Base-by-base conservation (phyloP, 768 basidiomycete genomes). In the Trametes villosa region DNA sequence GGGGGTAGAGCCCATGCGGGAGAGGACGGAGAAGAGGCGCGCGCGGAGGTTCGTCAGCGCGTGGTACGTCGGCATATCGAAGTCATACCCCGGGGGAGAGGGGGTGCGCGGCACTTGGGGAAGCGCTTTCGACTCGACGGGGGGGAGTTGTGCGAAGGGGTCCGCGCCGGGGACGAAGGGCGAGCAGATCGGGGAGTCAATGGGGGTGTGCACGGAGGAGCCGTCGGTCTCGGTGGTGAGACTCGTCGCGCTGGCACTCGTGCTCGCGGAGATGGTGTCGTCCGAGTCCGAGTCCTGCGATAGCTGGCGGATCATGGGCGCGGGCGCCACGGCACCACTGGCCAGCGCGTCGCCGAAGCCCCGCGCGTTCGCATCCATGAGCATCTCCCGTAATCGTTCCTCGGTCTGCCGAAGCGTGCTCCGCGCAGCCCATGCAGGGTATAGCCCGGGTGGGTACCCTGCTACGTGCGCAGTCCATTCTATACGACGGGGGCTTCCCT, bases 351-450 rank as follows among this genome's bases (percentile, higher is more conserved):
- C 42, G n/a, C 47, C 49, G 22, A 54, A 27, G 15, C 57, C 57
- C 6, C 42, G 41, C 22, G 60, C 42, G 38, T 57, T 60, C 3
- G 60, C 64, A 33, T 65, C 59, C 27, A 49, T 33, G 18, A 60
- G 24, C 57, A 67, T 61, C 52, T 58, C 61, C 47, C 54, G 60
- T 67, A 74, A 65, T 29, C 70, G 68, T 47, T 67, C 70, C 52
- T 82, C 77, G 12, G 78, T 76, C 34, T 75, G 79, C 18, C 84
- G 77, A 60, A 87, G 76, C 74, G 80, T 81, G 65, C 79, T 83
- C 31, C 80, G 75, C 27, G 82, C 71, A n/a, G 82, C 75, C 85
- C 86, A 86, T 6, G 80, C 67, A 30, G 78, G 80, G 63, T 83
- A 86, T 3, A 79, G 80, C 22, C 77, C 77, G 26, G 58, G 54